A percentile compares a stretch with the other conserved stretches of the same genome.
Conservation (phyloP, 2,329 filamentous ascomycete genomes). For the Aspergillus puulaauensis region DNA sequence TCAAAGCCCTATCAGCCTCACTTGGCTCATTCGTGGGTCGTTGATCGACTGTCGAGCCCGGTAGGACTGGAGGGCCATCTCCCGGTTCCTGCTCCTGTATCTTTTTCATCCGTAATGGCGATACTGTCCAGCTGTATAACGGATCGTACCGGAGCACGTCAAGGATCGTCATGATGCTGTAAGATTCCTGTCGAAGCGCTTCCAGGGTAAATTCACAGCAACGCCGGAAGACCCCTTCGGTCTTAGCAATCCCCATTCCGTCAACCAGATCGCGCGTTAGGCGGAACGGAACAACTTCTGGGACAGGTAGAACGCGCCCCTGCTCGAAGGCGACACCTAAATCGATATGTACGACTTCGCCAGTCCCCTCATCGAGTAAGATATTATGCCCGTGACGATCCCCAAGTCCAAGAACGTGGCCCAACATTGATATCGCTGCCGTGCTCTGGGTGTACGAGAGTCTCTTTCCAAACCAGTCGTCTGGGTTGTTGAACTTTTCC, state of each 20-base stretch:
- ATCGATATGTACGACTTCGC: constrained; percentile 96
- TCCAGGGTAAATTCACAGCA: constrained; percentile 98
- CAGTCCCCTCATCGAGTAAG: constrained; percentile 81
- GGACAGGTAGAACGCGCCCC: constrained; percentile 89
- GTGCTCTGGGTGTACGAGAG: constrained; percentile 91
- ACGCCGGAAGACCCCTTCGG: constrained; percentile 93
- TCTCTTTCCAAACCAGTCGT: constrained; percentile 90
- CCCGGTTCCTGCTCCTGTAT: constrained; percentile 60
- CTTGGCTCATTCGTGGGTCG: constrained; percentile 57
- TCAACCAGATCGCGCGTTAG: constrained; percentile 93
- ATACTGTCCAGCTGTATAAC: constrained; percentile 92
- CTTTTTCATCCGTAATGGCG: constrained; percentile 63
- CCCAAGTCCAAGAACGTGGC: constrained; percentile 86
- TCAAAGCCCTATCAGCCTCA: constrained; percentile 88
- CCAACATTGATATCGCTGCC: constrained; percentile 91
- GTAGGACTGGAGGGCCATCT: constrained; percentile 37
- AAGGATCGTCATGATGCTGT: constrained; percentile 97
- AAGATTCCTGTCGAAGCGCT: constrained; percentile 88
- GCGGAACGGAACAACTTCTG: constrained; percentile 93
- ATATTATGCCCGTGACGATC: constrained; percentile 98
- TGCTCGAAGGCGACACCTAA: constrained; percentile 96
- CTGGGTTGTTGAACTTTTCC: constrained; percentile 87
- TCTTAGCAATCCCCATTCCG: constrained; percentile 92
- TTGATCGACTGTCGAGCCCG: constrained; percentile 30
- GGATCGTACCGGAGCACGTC: constrained; percentile 98